Evolutionary conservation across 306 rosid genomes (phyloP).

Genomic region (Crataegus laevigata): DNA sequence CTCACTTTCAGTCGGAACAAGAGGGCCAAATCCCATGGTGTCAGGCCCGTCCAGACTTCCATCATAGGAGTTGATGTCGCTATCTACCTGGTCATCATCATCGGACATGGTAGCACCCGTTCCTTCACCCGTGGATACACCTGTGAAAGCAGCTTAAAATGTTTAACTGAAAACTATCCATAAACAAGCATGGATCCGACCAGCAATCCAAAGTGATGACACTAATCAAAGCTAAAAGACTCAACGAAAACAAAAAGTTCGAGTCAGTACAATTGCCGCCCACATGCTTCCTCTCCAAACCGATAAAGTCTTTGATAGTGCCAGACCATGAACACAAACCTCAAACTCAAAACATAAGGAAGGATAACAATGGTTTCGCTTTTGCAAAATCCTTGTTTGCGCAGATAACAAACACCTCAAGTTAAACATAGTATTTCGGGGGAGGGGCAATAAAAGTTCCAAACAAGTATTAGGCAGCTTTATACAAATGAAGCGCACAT

Average conservation of each 20-base stretch:
- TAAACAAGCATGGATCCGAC: not conserved
- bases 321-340: not conserved
- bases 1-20: conserved; percentile 82
- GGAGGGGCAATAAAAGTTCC: not conserved
- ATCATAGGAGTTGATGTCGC: conserved; percentile 61
- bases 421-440: not conserved
- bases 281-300: not conserved
- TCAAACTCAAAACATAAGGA: not conserved
- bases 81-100: conserved; percentile 72
- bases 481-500: not conserved
- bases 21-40: conserved; percentile 78
- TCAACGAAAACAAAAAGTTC: not conserved
- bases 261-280: not conserved
- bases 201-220: not conserved
- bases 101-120: conserved; percentile 94
- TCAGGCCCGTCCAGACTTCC: conserved; percentile 64
- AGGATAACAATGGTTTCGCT: not conserved
- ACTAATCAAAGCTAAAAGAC: not conserved
- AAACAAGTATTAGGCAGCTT: not conserved
- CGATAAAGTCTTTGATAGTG: not conserved
- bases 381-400: too few relatives aligned
- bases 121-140: conserved; percentile 78
- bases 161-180: not conserved
- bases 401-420: not conserved
- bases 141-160: conserved; percentile 27